Evolutionary conservation across 2,329 filamentous ascomycete genomes (phyloP).

Genomic region (Phialocephala sp.): DNA sequence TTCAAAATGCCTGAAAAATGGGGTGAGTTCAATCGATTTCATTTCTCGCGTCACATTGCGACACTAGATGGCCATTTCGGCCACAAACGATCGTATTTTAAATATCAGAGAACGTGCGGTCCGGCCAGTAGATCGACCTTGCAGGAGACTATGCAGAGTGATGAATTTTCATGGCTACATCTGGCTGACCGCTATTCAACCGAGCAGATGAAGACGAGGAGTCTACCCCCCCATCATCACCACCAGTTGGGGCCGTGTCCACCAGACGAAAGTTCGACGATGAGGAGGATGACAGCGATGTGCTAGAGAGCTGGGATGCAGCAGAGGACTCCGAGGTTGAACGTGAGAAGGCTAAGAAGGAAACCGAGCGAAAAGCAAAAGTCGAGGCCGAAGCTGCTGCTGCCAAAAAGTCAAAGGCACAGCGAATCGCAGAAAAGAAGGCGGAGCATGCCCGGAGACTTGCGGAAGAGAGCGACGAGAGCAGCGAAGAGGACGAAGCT

Average conservation of each 20-base stretch:
- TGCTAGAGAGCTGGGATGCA: slow-evolving; percentile 95
- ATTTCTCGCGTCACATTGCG: slow-evolving; percentile 31
- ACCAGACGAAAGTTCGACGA: slow-evolving; percentile 79
- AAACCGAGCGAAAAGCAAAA: slow-evolving; percentile 83
- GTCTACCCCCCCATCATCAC: slow-evolving; percentile 50
- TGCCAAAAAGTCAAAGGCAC: slow-evolving; percentile 86
- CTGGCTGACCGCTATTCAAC: slow-evolving; percentile 40
- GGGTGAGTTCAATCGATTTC: slow-evolving; percentile 40
- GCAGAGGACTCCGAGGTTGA: slow-evolving; percentile 97
- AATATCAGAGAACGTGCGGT: slow-evolving; percentile 17
- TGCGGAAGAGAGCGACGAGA: slow-evolving; percentile 60
- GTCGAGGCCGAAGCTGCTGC: slow-evolving; percentile 87
- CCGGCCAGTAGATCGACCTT: slow-evolving; percentile 32
- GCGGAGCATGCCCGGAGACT: slow-evolving; percentile 60
- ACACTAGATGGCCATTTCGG: slow-evolving; percentile 12
- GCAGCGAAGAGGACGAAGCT: slow-evolving; percentile 73
- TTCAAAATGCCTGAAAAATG: slow-evolving; percentile 44
- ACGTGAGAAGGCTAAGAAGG: slow-evolving; percentile 92
- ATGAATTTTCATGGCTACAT: slow-evolving; percentile 30
- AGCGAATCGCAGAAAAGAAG: slow-evolving; percentile 83
- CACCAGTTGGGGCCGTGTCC: slow-evolving; percentile 33
- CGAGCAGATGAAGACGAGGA: slow-evolving; percentile 53
- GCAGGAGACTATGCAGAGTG: slow-evolving; percentile 34
- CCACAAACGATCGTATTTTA: slow-evolving; percentile 14
- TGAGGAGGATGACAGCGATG: slow-evolving; percentile 84